phyloP scores from a whole-genome alignment of 257 asterid species.

The Misopates orontium region DNA sequence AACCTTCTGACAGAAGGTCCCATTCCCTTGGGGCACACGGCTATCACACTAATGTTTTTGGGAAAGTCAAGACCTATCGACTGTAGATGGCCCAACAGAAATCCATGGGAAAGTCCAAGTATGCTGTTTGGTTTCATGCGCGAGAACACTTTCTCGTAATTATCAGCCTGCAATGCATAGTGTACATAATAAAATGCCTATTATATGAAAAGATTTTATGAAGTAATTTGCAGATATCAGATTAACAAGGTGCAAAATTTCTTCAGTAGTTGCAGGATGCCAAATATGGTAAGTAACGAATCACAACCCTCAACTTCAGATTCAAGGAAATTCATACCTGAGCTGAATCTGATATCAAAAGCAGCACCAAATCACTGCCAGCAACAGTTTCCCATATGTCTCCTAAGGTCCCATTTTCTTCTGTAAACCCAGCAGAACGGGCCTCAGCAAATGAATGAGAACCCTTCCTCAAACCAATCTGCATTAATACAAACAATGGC shows the following conservation, averaged over 20 bases:
- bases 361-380: constrained; percentile 85
- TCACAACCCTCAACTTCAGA: not conserved
- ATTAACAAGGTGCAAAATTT: too few species aligned
- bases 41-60: constrained; percentile 82
- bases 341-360: constrained; percentile 91
- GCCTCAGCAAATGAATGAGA: constrained; percentile 91
- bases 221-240: not conserved
- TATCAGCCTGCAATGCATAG: constrained; percentile 71
- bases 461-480: constrained; percentile 97
- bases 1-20: constrained; percentile 99
- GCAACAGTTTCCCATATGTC: constrained; percentile 91
- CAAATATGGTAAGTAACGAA: not conserved
- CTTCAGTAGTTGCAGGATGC: not conserved
- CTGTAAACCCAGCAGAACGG: constrained; percentile 82
- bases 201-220: not conserved
- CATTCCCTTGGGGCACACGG: constrained; percentile 99
- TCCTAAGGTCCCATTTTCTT: constrained; percentile 92
- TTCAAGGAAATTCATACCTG: constrained; percentile 54
- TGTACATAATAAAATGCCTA: constrained; percentile 1
- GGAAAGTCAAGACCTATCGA: constrained; percentile 84
- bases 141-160: constrained; percentile 77
- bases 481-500: constrained; percentile 24
- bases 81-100: constrained; percentile 96
- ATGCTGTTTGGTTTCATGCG: constrained; percentile 96
- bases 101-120: constrained; percentile 97